phyloP scores from a whole-genome alignment of 352 stramenopile species.

The Phytopythium chamaehyphon region DNA sequence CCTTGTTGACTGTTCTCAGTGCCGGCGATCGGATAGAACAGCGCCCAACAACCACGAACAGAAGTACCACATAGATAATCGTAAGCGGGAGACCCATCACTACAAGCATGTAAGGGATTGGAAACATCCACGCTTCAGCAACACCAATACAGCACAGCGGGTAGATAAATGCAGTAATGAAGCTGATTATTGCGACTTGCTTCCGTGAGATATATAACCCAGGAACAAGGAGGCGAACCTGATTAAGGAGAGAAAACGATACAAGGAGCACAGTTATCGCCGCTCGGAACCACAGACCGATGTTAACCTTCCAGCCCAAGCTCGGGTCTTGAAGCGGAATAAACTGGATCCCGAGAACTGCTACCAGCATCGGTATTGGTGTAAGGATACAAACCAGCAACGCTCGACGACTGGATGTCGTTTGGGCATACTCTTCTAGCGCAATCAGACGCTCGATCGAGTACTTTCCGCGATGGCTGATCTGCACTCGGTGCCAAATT shows the following conservation, averaged over 20 bases:
- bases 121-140: conserved; percentile 10
- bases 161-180: conserved; percentile 7
- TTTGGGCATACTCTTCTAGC: conserved; percentile 15
- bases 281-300: conserved; percentile 19
- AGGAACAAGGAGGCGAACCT: conserved; percentile 14
- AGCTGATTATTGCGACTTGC: conserved; percentile 9
- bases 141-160: conserved; percentile 10
- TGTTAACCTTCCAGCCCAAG: conserved; percentile 19
- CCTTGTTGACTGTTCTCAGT: not conserved
- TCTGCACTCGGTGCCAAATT: conserved; percentile 13
- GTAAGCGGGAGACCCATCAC: conserved; percentile 4
- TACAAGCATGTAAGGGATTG: conserved; percentile 12
- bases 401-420: not conserved
- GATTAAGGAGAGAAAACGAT: conserved; percentile 3
- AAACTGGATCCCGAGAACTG: conserved; percentile 12
- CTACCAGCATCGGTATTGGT: conserved; percentile 8
- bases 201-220: conserved; percentile 7
- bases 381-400: conserved; percentile 11
- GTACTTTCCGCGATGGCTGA: conserved; percentile 19
- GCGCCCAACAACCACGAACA: not conserved
- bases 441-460: conserved; percentile 17
- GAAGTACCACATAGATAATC: not conserved
- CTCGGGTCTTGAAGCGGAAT: conserved; percentile 15
- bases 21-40: not conserved
- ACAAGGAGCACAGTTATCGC: conserved; percentile 3